Percentiles rank a stretch among this genome's conserved stretches.
phyloP scores from a whole-genome alignment of 78 protist genomes.

The Isochrysis galbana region DNA sequence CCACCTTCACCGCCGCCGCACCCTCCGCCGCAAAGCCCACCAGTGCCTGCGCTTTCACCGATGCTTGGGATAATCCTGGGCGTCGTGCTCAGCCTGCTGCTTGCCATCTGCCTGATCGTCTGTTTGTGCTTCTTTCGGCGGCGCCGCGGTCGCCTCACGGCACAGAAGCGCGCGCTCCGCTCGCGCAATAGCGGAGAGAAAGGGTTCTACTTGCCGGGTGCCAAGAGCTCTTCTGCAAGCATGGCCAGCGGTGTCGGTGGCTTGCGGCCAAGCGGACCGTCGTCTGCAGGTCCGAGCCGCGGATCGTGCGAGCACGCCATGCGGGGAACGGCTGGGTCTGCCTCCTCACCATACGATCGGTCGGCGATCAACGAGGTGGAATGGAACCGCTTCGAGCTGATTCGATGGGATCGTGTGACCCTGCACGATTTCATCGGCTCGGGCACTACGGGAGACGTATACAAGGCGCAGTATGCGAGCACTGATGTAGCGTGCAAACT shows the following conservation, averaged over 20 bases:
- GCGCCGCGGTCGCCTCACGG: not conserved
- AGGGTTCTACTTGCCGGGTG: not conserved
- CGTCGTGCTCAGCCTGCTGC: no score
- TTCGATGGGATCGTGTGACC: not conserved
- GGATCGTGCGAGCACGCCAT: not conserved
- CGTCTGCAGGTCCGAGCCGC: not conserved
- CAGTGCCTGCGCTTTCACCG: not conserved
- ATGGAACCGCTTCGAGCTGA: not conserved
- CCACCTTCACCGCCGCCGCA: not conserved
- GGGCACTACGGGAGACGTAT: not conserved
- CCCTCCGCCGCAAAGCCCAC: not conserved
- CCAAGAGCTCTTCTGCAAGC: not conserved
- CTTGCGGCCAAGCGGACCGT: not conserved
- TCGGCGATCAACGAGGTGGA: not conserved
- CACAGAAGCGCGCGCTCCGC: not conserved
- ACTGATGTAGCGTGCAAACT: not conserved
- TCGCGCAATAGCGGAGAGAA: no score
- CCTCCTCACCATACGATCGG: not conserved
- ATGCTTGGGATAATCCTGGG: no score
- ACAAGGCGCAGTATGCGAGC: not conserved
- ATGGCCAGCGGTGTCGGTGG: not conserved
- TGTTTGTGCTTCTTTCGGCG: not conserved
- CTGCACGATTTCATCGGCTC: not conserved
- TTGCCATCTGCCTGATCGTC: no score
- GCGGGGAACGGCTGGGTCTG: not conserved